Base-by-base conservation (phyloP, 169 alveolate species). In the Amoebophrya sp. region DNA sequence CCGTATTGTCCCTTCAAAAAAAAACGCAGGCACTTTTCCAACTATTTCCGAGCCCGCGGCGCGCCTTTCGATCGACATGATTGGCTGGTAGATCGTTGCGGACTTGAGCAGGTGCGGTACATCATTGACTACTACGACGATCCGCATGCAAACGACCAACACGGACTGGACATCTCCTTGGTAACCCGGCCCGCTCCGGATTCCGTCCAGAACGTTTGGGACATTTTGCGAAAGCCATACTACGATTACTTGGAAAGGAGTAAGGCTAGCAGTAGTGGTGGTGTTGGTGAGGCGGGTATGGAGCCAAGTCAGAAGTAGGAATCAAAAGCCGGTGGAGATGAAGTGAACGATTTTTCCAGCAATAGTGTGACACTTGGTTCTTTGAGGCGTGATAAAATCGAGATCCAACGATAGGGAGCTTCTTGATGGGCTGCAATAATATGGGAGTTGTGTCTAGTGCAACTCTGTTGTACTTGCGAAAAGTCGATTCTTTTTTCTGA, bases 21-120 rank as follows among this genome's bases (percentile, higher is more conserved):
- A n/a, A n/a, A n/a, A n/a, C n/a, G n/a, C 89, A 90, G 93, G 96
- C 94, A 29, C 47, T 66, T 66, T n/a, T 66, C 83, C 35, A 25
- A 18, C 7, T 66, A 66, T 25, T 66, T 66, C 32, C 83, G 83
- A 25, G 10, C 32, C 0, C 83, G 83, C 10, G 83, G 83, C 1
- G 83, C 89, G 35, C 96, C 97, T 29, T 95, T 95, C 77, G 97
- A 95, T 77, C 94, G 97, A 32, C 97, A 95, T 89, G 97, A 95
- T 89, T 95, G 97, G 97, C 94, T 90, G 90, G 91, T 95, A 29
- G 93, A 95, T 40, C 94, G 97, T 7, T 95, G 97, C 89, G 91
- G 91, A 23, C 95, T 95, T 23, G 90, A 89, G 0, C 94, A 94
- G 77, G 95, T 95, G 25, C 94, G 96, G 38, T 95, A 95, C 91